These are phyloP conservation scores for Neurospora pannonica DNA, from an alignment of 495 filamentous ascomycete genomes.

Conservation along the genomic window DNA sequence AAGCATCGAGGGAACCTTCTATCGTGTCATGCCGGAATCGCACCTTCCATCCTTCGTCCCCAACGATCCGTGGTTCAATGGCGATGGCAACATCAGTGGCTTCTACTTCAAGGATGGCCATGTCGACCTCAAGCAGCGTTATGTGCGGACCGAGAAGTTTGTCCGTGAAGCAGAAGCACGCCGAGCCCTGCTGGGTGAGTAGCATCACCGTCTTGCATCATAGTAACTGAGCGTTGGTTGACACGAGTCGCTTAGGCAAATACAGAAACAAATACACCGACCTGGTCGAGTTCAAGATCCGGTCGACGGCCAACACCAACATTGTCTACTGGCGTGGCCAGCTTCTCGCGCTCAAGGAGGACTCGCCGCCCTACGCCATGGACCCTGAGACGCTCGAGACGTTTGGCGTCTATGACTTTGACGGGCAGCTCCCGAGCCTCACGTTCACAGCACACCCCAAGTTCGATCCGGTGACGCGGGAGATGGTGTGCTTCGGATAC, in stretches of 20 bases:
- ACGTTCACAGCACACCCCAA: constrained; percentile 52
- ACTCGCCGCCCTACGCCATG: constrained; percentile 40
- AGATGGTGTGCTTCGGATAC: constrained; percentile 44
- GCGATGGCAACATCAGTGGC: constrained; percentile 32
- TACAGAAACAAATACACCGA: constrained; percentile 45
- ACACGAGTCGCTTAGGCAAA: constrained; percentile 13
- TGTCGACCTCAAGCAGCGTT: constrained; percentile 37
- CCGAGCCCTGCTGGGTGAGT: constrained; percentile 25
- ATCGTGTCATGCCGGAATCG: constrained; percentile 30
- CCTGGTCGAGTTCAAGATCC: constrained; percentile 30
- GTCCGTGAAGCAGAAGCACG: constrained; percentile 29
- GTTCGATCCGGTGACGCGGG: constrained; percentile 43
- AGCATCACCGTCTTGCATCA: not conserved
- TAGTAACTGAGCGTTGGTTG: not conserved
- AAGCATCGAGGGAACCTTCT: constrained; percentile 33
- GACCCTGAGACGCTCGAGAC: constrained; percentile 44
- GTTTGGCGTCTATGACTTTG: constrained; percentile 38
- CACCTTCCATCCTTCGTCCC: constrained; percentile 6
- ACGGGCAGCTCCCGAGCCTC: constrained; percentile 39
- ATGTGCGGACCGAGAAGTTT: constrained; percentile 41
- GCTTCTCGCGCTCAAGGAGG: constrained; percentile 42
- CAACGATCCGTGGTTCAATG: constrained; percentile 11
- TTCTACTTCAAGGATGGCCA: constrained; percentile 38
- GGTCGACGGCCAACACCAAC: constrained; percentile 43
- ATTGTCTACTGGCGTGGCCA: constrained; percentile 37